Percentiles rank a stretch among this genome's conserved stretches.
Evolutionary conservation across 495 filamentous ascomycete species (phyloP).

Genomic region (Cetradonia linearis): DNA sequence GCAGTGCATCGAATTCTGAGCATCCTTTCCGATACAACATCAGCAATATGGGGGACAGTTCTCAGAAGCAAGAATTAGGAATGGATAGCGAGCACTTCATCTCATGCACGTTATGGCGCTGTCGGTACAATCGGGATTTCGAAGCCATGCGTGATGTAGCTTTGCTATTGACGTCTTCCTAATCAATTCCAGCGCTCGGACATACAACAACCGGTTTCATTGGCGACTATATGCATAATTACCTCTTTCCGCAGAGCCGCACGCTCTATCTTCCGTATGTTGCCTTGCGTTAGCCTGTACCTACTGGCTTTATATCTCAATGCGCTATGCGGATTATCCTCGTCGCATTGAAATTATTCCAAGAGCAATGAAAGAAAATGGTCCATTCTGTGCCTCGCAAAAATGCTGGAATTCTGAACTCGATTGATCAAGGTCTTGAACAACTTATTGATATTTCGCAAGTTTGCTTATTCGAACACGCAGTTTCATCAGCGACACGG

Average conservation of each 20-base stretch:
- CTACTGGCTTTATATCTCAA: neutral
- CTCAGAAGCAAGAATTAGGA: no score
- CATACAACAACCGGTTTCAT: no score
- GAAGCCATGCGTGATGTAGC: no score
- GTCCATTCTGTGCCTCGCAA: neutral
- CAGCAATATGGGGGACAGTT: no score
- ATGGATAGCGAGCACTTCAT: no score
- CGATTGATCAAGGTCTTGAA: neutral
- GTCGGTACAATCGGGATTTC: no score
- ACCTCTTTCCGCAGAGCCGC: neutral
- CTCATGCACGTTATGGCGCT: no score
- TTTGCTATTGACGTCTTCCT: no score
- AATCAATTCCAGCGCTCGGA: neutral
- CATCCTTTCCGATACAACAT: no score
- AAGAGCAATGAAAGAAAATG: neutral
- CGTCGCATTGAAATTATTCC: neutral
- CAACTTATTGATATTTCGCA: no score
- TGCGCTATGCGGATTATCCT: neutral
- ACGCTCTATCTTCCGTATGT: neutral
- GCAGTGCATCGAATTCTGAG: no score
- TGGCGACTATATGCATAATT: neutral
- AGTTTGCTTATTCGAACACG: neutral
- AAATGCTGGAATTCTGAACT: neutral
- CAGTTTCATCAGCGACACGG: neutral
- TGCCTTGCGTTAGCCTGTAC: neutral